phyloP scores from a whole-genome alignment of 805 yeast genomes.

The Scheffersomyces ergatensis region DNA sequence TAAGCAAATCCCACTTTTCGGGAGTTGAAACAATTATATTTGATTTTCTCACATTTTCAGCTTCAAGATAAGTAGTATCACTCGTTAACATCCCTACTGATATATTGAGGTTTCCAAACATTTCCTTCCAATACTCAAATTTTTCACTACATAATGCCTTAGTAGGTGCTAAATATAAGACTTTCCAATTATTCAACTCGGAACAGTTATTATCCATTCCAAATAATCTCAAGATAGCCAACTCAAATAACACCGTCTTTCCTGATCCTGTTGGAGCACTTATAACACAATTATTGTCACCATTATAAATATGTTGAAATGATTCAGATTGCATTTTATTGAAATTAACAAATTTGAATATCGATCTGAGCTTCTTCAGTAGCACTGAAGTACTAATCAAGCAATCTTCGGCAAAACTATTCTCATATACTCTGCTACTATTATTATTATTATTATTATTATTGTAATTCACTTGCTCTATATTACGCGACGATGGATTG shows the following conservation, averaged over 20 bases:
- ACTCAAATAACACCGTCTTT: conserved; percentile 53
- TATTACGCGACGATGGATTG: no score
- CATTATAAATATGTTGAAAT: conserved; percentile 33
- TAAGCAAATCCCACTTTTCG: conserved; percentile 60
- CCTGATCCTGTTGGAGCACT: conserved; percentile 63
- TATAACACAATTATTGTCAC: conserved; percentile 41
- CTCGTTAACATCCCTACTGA: conserved; percentile 53
- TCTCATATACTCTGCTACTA: no score
- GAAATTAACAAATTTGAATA: conserved; percentile 35
- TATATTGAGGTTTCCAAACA: conserved; percentile 36
- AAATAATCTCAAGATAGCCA: conserved; percentile 37
- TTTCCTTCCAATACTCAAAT: conserved; percentile 42
- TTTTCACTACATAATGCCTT: conserved; percentile 56
- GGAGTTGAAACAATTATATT: conserved; percentile 59
- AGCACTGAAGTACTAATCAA: conserved; percentile 9
- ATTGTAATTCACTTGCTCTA: no score
- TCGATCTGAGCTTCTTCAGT: conserved; percentile 33
- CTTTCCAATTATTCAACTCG: conserved; percentile 23
- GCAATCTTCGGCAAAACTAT: no score
- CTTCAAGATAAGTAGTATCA: conserved; percentile 46
- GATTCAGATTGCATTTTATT: conserved; percentile 52
- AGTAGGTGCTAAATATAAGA: conserved; percentile 58
- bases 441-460: no score
- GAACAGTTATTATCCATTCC: conserved; percentile 17
- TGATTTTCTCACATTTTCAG: conserved; percentile 45